These are phyloP conservation scores for Talaromyces adpressus DNA, from an alignment of 495 filamentous ascomycete genomes.

Conservation along the genomic window DNA sequence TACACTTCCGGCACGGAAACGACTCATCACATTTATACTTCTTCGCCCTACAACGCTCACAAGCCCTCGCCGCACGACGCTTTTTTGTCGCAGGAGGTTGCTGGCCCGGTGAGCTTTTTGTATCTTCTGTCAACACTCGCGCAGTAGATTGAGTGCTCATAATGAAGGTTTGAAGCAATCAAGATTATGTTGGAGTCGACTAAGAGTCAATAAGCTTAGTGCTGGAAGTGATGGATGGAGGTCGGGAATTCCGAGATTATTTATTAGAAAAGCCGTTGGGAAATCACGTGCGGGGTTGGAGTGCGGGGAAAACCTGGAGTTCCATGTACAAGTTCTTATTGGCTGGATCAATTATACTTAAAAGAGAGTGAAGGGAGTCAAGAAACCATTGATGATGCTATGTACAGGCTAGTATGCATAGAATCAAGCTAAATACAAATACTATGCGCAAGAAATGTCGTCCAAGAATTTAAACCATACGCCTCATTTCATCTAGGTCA, in stretches of 20 bases:
- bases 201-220: not conserved
- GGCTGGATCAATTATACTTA: not conserved
- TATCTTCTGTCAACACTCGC: not conserved
- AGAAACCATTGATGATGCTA: not conserved
- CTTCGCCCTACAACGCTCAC: constrained; percentile 34
- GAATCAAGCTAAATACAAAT: not conserved
- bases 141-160: not conserved
- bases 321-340: not conserved
- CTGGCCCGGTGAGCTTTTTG: not conserved
- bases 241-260: not conserved
- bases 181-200: not conserved
- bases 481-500: not conserved
- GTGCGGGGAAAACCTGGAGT: not conserved
- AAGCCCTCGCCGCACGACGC: constrained; percentile 31
- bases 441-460: not conserved
- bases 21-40: constrained; percentile 40
- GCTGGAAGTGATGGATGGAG: not conserved
- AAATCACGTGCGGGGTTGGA: not conserved
- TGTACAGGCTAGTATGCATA: not conserved
- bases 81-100: constrained; percentile 17
- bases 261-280: not conserved
- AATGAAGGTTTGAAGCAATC: not conserved
- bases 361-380: no score
- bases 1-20: constrained; percentile 35
- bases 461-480: not conserved